These are phyloP conservation scores for Coniochaeta prunicola DNA, from an alignment of 2,329 filamentous ascomycete genomes.

Conservation along the genomic window DNA sequence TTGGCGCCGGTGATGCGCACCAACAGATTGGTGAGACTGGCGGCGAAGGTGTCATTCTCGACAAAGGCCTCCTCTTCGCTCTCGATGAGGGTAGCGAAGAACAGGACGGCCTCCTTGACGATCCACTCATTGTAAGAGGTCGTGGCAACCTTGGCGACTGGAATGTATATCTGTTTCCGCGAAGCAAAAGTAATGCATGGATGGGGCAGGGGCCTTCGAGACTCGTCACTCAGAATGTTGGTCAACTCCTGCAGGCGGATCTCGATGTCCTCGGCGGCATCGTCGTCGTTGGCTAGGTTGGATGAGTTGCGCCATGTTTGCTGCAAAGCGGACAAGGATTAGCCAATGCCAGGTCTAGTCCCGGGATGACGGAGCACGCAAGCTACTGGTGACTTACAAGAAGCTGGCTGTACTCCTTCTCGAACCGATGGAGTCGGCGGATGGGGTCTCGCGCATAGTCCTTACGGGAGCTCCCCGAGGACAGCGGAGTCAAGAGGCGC, in stretches of 20 bases:
- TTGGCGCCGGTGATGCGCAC: conserved; percentile 70
- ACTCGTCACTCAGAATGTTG: conserved; percentile 79
- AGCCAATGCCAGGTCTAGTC: not conserved
- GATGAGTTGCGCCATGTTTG: conserved; percentile 55
- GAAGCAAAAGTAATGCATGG: conserved; percentile 85
- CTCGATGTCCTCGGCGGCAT: conserved; percentile 56
- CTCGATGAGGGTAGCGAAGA: conserved; percentile 90
- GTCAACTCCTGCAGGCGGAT: conserved; percentile 57
- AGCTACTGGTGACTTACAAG: conserved; percentile 35
- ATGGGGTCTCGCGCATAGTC: conserved; percentile 56
- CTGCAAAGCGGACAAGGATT: conserved; percentile 19
- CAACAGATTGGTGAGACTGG: conserved; percentile 79
- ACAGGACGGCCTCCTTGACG: conserved; percentile 73
- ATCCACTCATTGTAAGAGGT: conserved; percentile 79
- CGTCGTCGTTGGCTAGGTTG: conserved; percentile 52
- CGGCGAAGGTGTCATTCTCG: conserved; percentile 77
- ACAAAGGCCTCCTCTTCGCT: conserved; percentile 95
- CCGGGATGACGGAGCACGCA: not conserved
- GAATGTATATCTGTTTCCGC: conserved; percentile 80
- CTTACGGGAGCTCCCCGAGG: conserved; percentile 46
- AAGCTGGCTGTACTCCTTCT: conserved; percentile 57
- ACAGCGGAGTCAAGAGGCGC: conserved; percentile 56
- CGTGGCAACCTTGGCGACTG: conserved; percentile 81
- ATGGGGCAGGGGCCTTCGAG: conserved; percentile 79
- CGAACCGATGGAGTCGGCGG: conserved; percentile 58